Evolutionary conservation across 495 filamentous ascomycete genomes (phyloP).

Genomic region (Jackrogersella minutella): DNA sequence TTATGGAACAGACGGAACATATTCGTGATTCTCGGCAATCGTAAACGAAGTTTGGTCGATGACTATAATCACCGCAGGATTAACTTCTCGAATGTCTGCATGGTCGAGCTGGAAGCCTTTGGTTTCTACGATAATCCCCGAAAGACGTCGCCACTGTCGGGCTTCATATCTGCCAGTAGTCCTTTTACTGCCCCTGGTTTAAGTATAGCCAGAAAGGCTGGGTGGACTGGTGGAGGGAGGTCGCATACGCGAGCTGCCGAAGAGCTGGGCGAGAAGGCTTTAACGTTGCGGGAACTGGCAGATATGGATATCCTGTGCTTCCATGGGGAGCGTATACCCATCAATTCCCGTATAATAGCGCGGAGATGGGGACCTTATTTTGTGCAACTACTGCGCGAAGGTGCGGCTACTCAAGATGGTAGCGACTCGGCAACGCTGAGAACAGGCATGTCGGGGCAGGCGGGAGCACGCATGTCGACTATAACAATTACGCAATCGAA

Average conservation of each 20-base stretch:
- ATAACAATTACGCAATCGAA: conserved; percentile 84
- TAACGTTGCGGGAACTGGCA: conserved; percentile 82
- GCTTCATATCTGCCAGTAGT: conserved; percentile 80
- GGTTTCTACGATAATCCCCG: conserved; percentile 95
- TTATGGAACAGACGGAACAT: conserved; percentile 91
- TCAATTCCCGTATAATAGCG: conserved; percentile 88
- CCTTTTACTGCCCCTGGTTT: conserved; percentile 61
- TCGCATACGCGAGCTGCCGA: conserved; percentile 72
- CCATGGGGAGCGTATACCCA: conserved; percentile 87
- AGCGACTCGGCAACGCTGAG: conserved; percentile 57
- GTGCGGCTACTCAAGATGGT: conserved; percentile 65
- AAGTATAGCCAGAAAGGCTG: conserved; percentile 66
- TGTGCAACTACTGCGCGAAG: conserved; percentile 84
- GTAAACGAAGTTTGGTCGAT: conserved; percentile 91
- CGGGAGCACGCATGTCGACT: conserved; percentile 72
- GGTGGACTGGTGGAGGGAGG: conserved; percentile 74
- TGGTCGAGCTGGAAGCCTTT: conserved; percentile 96
- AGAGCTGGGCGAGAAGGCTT: conserved; percentile 82
- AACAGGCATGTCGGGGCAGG: conserved; percentile 52
- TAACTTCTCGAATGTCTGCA: conserved; percentile 94
- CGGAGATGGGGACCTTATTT: conserved; percentile 96
- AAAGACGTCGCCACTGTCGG: conserved; percentile 75
- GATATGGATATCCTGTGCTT: conserved; percentile 97
- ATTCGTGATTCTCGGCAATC: conserved; percentile 93
- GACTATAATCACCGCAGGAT: conserved; percentile 98